A percentile compares a stretch with the other conserved stretches of the same genome.
phyloP scores from a whole-genome alignment of 2,329 filamentous ascomycete species.

The Fusarium xylarioides region DNA sequence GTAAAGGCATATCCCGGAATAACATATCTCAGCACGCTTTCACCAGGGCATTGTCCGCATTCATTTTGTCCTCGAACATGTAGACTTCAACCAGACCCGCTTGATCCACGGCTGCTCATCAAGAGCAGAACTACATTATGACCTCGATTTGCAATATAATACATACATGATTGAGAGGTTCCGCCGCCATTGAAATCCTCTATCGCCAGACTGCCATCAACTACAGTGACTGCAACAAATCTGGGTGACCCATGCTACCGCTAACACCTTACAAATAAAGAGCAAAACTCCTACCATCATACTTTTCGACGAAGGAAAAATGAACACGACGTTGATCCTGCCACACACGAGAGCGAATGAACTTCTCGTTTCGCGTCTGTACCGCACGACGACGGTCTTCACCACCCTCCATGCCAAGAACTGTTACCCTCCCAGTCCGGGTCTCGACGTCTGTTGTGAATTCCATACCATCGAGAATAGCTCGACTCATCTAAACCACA shows the following conservation, averaged over 20 bases:
- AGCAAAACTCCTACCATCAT: not conserved
- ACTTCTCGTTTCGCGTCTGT: not conserved
- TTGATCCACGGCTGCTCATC: not conserved
- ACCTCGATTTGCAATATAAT: not conserved
- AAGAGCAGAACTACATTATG: not conserved
- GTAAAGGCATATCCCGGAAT: too few relatives aligned
- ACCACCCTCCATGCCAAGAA: not conserved
- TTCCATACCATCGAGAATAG: constrained; percentile 19
- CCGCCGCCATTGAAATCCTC: not conserved
- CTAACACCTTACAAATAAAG: not conserved
- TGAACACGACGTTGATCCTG: not conserved
- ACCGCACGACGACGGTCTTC: not conserved
- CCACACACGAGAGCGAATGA: not conserved
- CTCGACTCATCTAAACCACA: constrained; percentile 6
- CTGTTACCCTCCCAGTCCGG: not conserved
- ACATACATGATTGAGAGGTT: not conserved
- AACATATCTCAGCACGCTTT: not conserved
- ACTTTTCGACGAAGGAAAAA: not conserved
- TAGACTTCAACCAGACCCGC: not conserved
- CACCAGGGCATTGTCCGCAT: not conserved
- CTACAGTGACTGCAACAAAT: not conserved
- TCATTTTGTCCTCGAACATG: not conserved
- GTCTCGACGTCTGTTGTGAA: constrained; percentile 5
- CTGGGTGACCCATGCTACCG: not conserved
- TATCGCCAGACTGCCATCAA: not conserved